Evolutionary conservation across 2,329 filamentous ascomycete genomes (phyloP), one percentile per base, ranked within the genome.

Genomic region (Tolypocladium sp.): DNA sequence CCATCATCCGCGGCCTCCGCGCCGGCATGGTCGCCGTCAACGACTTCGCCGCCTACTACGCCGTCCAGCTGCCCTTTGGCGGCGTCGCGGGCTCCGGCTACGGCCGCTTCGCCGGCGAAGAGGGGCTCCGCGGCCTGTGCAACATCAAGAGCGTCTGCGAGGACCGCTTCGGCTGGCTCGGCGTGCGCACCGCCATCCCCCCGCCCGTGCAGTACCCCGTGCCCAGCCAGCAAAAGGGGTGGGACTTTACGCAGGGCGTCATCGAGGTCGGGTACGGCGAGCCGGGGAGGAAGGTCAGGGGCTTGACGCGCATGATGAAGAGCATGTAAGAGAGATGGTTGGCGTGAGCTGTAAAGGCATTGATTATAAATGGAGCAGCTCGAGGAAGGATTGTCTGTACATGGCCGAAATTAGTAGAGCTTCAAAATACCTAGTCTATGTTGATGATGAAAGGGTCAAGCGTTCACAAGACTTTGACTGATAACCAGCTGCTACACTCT

Each of bases 21-120:
- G 86, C 89, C 0, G 94, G 94, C 52, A 97, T 96, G 89, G 90
- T 97, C 0, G 86, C 91, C 30, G 84, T 99, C 65, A 99, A 99
- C 71, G 94, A 99, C 76, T 99, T 99, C 69, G 94, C 88, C 25
- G 88, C 86, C 35, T 97, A 87, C 73, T 99, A 99, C 70, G 91
- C 93, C 57, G 92, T 96, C 9, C 92, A 96, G 74, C 77, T 99
- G 44, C 94, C 94, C 0, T 99, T 99, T 73, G 94, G 94, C 42
- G 94, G 92, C 58, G 86, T 90, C n/a, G 86, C 84, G 60, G 93
- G 92, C 1, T 95, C 90, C 30, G 94, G 90, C 0, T 97, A 97
- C 71, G 94, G 94, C 1, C 82, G 93, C 3, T 99, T 99, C 74
- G 93, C 91, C 0, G 94, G 92, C 30, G 87, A 90, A 64, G 94